Percentiles rank a stretch among this genome's conserved stretches.
Evolutionary conservation across 164 flowering plant genomes (phyloP).

Genomic region (Santalum album): DNA sequence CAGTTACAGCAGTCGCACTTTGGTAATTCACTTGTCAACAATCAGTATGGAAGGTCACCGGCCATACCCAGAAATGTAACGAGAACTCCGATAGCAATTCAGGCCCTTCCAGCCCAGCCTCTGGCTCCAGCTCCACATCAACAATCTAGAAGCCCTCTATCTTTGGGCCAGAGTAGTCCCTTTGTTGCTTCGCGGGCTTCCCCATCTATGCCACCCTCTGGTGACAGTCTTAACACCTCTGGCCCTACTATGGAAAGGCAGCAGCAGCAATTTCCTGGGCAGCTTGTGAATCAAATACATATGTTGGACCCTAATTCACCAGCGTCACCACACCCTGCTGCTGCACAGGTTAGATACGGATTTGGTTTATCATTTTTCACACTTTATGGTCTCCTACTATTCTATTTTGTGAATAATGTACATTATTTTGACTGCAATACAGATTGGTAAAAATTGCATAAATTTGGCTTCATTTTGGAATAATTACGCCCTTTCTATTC

Average conservation of each 20-base stretch:
- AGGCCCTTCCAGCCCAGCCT: slow-evolving; percentile 48
- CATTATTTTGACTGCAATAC: too few relatives aligned
- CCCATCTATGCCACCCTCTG: slow-evolving; percentile 9
- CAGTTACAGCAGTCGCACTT: slow-evolving; percentile 30
- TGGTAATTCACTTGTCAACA: slow-evolving; percentile 15
- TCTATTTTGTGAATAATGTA: background rate
- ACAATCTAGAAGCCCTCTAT: slow-evolving; percentile 16
- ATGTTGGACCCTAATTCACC: slow-evolving; percentile 18
- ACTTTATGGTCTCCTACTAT: background rate
- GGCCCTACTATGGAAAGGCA: slow-evolving; percentile 27
- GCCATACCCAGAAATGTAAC: slow-evolving; percentile 24
- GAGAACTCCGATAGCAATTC: slow-evolving; percentile 49
- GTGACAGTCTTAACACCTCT: slow-evolving; percentile 9
- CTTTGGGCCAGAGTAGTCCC: slow-evolving; percentile 13
- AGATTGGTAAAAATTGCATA: too few relatives aligned
- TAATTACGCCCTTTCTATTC: too few relatives aligned
- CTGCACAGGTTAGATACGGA: slow-evolving; percentile 23
- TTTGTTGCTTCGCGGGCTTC: slow-evolving; percentile 19
- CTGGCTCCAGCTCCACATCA: slow-evolving; percentile 18
- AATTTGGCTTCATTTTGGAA: too few relatives aligned
- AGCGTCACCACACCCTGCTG: slow-evolving; percentile 17
- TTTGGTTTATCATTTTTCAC: background rate
- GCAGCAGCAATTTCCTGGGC: slow-evolving; percentile 24
- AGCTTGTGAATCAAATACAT: slow-evolving; percentile 10
- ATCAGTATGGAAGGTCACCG: slow-evolving; percentile 26